Percentiles rank a stretch among this genome's conserved stretches.
Evolutionary conservation across 306 rosid species (phyloP).

Genomic region (Cicer chorassanicum): DNA sequence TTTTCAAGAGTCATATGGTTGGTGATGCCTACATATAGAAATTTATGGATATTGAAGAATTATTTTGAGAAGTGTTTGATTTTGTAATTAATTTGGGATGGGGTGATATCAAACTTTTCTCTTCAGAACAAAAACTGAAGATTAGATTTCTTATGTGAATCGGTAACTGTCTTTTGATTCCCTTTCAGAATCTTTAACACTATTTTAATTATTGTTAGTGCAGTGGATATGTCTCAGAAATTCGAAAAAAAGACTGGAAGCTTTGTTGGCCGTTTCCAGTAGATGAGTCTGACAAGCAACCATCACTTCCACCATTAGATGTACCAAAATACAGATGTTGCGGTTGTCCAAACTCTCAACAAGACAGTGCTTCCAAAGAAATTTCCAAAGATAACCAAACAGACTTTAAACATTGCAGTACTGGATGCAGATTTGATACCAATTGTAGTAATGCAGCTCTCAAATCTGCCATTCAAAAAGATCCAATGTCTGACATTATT

Average conservation of each 20-base stretch:
- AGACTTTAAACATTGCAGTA: constrained; percentile 33
- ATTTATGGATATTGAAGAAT: constrained; percentile 6
- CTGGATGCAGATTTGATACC: constrained; percentile 49
- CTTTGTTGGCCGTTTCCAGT: constrained; percentile 80
- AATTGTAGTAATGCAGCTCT: constrained; percentile 47
- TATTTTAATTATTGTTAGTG: constrained; percentile 44
- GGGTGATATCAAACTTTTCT: constrained; percentile 13
- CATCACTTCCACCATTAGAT: constrained; percentile 62
- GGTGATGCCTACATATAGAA: constrained; percentile 35
- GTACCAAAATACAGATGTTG: constrained; percentile 66
- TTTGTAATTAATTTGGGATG: constrained; percentile 21
- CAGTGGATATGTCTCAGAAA: constrained; percentile 89
- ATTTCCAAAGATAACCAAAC: constrained; percentile 45
- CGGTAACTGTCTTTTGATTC: constrained; percentile 37
- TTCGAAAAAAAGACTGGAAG: constrained; percentile 82
- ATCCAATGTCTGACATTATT: constrained; percentile 48
- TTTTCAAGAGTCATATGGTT: constrained; percentile 23
- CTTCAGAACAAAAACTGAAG: neutral
- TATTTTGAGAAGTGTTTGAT: constrained; percentile 1
- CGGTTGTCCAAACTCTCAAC: constrained; percentile 57
- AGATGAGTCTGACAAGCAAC: constrained; percentile 58
- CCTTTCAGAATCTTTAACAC: constrained; percentile 40
- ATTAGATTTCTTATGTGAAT: constrained; percentile 27
- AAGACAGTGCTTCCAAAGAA: constrained; percentile 52
- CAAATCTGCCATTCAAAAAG: constrained; percentile 53